phyloP scores from a whole-genome alignment of 345 rosid species.

The Camelina sativa region DNA sequence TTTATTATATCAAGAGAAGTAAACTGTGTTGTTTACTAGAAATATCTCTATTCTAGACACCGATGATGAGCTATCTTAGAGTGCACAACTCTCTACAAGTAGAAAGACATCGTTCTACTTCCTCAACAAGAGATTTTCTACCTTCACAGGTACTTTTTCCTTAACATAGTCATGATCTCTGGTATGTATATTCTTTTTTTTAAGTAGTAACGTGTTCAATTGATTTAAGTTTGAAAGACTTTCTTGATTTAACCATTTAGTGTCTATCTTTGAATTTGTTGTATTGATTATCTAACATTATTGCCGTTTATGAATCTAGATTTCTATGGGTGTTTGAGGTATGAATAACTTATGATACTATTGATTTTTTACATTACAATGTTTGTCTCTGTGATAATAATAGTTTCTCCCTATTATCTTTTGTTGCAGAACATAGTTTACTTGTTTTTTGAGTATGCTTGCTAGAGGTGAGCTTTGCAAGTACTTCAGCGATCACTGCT shows the following conservation, averaged over 20 bases:
- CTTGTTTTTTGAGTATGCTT: no score
- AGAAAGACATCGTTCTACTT: conserved; percentile 55
- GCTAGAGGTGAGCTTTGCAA: no score
- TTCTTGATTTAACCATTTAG: conserved; percentile 5
- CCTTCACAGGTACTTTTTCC: conserved; percentile 52
- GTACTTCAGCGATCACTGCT: no score
- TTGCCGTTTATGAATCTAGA: conserved; percentile 23
- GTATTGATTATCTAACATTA: conserved; percentile 15
- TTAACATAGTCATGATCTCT: neutral
- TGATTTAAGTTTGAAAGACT: neutral
- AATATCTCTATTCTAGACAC: conserved; percentile 54
- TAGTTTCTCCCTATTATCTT: no score
- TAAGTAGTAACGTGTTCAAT: neutral
- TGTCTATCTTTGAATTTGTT: conserved; percentile 8
- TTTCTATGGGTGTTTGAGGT: no score
- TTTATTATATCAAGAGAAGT: neutral
- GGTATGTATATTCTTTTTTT: neutral
- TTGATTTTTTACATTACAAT: no score
- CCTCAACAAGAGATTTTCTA: conserved; percentile 26
- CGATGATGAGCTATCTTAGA: conserved; percentile 75
- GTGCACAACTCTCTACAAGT: conserved; percentile 65
- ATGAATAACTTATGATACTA: no score
- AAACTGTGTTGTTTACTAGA: neutral
- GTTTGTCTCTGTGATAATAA: no score
- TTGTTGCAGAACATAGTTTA: no score